Conservation (phyloP, 176 grass and related monocot species). For the Oryza longistaminata region DNA sequence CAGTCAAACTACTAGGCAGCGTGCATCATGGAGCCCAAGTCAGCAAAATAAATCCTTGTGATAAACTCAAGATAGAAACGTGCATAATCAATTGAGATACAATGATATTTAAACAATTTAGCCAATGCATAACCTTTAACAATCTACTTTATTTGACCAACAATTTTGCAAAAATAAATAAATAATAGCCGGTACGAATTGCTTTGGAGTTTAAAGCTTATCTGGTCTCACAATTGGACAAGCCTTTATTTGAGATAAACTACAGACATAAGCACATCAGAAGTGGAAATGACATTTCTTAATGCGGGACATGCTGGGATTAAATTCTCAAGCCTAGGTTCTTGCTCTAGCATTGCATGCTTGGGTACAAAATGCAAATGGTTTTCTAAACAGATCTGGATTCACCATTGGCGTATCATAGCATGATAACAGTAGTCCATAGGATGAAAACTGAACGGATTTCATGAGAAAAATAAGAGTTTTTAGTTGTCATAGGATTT, state of each 20-base stretch:
- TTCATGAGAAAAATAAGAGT: too few relatives aligned
- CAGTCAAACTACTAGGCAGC: background rate
- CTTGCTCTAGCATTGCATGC: background rate
- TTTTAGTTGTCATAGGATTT: background rate
- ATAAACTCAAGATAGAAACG: background rate
- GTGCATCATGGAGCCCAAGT: background rate
- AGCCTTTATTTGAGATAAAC: background rate
- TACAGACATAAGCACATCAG: slow-evolving; percentile 1
- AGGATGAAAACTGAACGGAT: background rate
- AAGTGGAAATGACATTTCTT: background rate
- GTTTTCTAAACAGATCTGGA: background rate
- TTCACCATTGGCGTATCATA: background rate
- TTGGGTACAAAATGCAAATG: background rate
- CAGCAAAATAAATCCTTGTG: slow-evolving; percentile 8
- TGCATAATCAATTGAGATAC: background rate
- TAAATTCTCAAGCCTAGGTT: background rate
- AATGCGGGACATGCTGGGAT: background rate
- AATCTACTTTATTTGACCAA: background rate
- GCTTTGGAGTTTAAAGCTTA: slow-evolving; percentile 7
- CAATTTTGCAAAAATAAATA: background rate
- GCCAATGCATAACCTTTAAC: background rate
- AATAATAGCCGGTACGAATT: background rate
- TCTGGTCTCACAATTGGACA: background rate
- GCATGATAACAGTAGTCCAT: background rate
- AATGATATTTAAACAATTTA: slow-evolving; percentile 5